Evolutionary conservation across 345 rosid species (phyloP), one percentile per base, ranked within the genome.

Genomic region (Moricandia moricandioides): DNA sequence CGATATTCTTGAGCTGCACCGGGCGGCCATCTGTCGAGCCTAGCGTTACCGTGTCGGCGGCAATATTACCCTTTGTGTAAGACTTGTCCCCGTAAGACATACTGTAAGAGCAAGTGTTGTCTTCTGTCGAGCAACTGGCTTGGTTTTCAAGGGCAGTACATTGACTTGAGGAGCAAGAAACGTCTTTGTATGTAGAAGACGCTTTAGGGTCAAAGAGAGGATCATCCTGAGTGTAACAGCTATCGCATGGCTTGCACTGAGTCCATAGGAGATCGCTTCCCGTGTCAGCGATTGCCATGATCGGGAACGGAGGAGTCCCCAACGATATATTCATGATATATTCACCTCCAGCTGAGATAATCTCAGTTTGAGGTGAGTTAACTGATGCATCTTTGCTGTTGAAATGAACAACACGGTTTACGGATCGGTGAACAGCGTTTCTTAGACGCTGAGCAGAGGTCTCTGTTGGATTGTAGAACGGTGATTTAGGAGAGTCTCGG

Each of bases 401-500:
- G 10, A 47, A n/a, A 5, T 49, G 61, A 43, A 82, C 29, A 43
- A 60, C 4, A 34, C 33, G 4, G 52, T 65, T 60, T 64, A 74
- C 18, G 0, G 82, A 82, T 0, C 80, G 72, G 16, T 39, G 39
- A 29, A 79, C 17, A 21, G 59, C 70, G 18, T 71, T 72, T 39
- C 33, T 26, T 8, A 82, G 7, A 37, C 84, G 78, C 24, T 69
- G 67, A 0, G 62, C 60, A 16, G 51, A 0, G 3, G 80, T 75
- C 17, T 71, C 72, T 0, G 24, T 16, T 0, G 73, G 70, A 14
- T 75, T 68, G 67, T 82, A 79, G 14, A 72, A 79, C 4, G 82
- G 84, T 3, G 84, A 82, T 29, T 71, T 67, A 1, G 65, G 74
- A 24, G 82, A 82, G 64, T 82, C 82, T 2, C 80, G 80, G 66